These are phyloP conservation scores for Bromus sterilis DNA, from an alignment of 176 grass and related monocot species.

Conservation along the genomic window DNA sequence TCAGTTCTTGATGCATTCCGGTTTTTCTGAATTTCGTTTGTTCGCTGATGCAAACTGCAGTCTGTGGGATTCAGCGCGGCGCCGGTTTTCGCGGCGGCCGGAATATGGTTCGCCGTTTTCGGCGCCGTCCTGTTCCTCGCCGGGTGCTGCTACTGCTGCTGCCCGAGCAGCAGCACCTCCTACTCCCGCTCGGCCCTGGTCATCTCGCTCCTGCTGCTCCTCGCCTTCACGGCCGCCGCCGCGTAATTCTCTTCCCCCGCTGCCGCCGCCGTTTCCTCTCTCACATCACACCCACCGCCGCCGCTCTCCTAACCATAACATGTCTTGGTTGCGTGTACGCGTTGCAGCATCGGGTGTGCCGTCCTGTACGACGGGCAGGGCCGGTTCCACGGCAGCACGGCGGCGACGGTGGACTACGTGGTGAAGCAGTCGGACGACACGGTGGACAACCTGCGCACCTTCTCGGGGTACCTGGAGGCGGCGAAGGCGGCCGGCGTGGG, in stretches of 20 bases:
- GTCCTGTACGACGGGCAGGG: conserved; percentile 66
- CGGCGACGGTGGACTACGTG: conserved; percentile 58
- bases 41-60: conserved; percentile 14
- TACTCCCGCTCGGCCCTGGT: conserved; percentile 37
- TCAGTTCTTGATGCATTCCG: not conserved
- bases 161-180: conserved; percentile 18
- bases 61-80: conserved; percentile 71
- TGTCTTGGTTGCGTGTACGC: too few species aligned
- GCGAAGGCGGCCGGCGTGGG: conserved; percentile 45
- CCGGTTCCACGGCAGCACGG: conserved; percentile 56
- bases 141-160: conserved; percentile 76
- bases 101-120: conserved; percentile 56
- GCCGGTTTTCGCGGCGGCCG: conserved; percentile 54
- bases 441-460: conserved; percentile 45
- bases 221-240: conserved; percentile 46
- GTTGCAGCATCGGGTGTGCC: conserved; percentile 51
- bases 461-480: conserved; percentile 28
- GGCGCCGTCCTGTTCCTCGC: conserved; percentile 48
- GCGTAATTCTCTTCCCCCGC: conserved; percentile 28
- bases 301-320: not conserved
- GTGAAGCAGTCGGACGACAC: conserved; percentile 40
- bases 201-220: conserved; percentile 47
- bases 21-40: not conserved
- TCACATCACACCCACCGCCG: not conserved
- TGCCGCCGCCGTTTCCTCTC: not conserved